Evolutionary conservation across 257 asterid genomes (phyloP), one percentile per base, ranked within the genome.

Genomic region (Cinchona pubescens): DNA sequence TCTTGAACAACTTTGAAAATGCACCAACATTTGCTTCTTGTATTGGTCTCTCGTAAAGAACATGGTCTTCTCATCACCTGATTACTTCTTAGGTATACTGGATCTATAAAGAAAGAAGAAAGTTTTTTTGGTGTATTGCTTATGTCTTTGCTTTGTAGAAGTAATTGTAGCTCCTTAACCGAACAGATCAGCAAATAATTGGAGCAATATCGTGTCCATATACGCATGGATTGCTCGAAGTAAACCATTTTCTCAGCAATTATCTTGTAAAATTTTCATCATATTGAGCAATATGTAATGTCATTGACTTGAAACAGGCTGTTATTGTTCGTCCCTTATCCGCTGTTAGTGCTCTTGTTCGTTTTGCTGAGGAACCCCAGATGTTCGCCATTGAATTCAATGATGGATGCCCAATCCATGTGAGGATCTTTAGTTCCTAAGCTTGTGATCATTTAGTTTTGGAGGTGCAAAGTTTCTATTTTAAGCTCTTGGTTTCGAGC

Each of bases 351-450:
- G 98, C 96, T 78, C 99, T 94, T 81, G 99, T 94, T 84, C 92
- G 97, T 70, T 92, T 91, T 86, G 91, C 97, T 66, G 99, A 94
- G 93, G 99, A 94, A 94, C 99, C 99, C 75, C 99, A 94, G 87
- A 90, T 92, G 99, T 94, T 94, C 79, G 99, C 98, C 80, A 82
- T 94, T 82, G 99, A 94, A 83, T 94, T 89, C 83, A 89, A 86
- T 85, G 99, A 94, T 86, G 99, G 99, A 79, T 92, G 98, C 77
- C 98, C 99, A 66, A 89, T 91, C 75, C 96, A 92, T 64, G 99
- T 94, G 88, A 83, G 97, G 73, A 42, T 69, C 76, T 76, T 75
- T 85, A 59, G 70, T 73, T 72, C 61, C 46, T 63, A 71, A 68
- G 75, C 34, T 42, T 78, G 51, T 49, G 61, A 37, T 72, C 43